Evolutionary conservation across 345 rosid species (phyloP), one percentile per base, ranked within the genome.

Genomic region (Citrus sp.): DNA sequence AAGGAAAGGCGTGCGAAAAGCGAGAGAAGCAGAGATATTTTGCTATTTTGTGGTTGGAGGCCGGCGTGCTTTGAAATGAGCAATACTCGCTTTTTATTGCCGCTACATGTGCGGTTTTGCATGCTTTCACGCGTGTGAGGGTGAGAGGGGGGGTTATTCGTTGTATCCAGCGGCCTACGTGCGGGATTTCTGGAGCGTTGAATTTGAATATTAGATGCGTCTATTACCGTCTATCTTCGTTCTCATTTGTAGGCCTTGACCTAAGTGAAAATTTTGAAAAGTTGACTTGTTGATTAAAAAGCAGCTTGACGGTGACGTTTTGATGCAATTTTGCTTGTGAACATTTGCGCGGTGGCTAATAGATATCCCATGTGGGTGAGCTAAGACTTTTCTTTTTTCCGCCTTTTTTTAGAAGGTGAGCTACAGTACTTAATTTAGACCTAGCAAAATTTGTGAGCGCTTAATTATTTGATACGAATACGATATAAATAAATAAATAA

Each of bases 51-150:
- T 54, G 85, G 46, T 21, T 66, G 2, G 81, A 49, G 79, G 78
- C 28, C 83, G 73, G 78, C 70, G 81, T 76, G 86, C 78, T 60
- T 82, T 74, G 78, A 35, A 82, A 82, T 18, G 82, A 59, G 79
- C 77, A 18, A 54, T n/a, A 24, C 19, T 34, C 0, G 30, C 60
- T 61, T 22, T 82, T 82, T 85, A 85, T 87, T 37, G 87, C 67
- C 82, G 62, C 78, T 7, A 34, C 25, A n/a, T 9, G 71, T 1
- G 42, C 4, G 6, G 19, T 9, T 27, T 51, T 28, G 67, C 70
- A 27, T 25, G 21, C 21, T 27, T 10, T 25, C 34, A 38, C 58
- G 70, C 54, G 28, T 75, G 78, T 9, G 77, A 38, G 4, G 18
- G 78, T 9, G 77, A 38, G 4, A 9, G 18, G 25, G 73, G 73